These are phyloP conservation scores for Curvularia verruculosa DNA, from an alignment of 2,329 filamentous ascomycete species.

Conservation along the genomic window DNA sequence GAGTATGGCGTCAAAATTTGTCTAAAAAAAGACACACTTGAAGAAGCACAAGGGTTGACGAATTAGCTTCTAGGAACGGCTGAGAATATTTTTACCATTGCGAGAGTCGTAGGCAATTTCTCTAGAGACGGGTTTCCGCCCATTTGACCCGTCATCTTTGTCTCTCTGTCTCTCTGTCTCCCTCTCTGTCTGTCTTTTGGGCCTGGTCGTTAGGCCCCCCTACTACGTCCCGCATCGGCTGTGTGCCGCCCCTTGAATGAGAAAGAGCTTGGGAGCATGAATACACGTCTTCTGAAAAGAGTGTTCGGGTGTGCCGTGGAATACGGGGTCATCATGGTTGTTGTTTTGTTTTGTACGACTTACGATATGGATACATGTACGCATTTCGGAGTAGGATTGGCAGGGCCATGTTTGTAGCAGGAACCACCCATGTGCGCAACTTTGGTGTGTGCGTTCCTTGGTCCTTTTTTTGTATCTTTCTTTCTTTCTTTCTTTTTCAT, in stretches of 20 bases:
- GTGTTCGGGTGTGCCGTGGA: background rate
- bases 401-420: background rate
- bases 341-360: background rate
- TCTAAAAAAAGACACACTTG: constrained; percentile 40
- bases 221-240: no score
- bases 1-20: constrained; percentile 55
- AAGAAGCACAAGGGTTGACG: constrained; percentile 9
- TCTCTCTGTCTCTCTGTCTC: background rate
- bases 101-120: constrained; percentile 9
- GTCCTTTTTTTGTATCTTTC: background rate
- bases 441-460: background rate
- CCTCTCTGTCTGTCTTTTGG: background rate
- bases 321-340: no score
- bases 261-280: background rate
- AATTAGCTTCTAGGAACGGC: constrained; percentile 15
- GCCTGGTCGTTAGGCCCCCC: background rate
- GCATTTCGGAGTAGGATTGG: background rate
- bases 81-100: constrained; percentile 17
- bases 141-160: background rate
- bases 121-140: background rate
- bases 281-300: background rate
- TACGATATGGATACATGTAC: background rate
- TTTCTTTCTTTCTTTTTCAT: background rate
- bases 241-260: background rate
- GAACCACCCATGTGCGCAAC: background rate